These are phyloP conservation scores for Rhodofomes roseus DNA, from an alignment of 1,284 basidiomycete species.

Conservation along the genomic window DNA sequence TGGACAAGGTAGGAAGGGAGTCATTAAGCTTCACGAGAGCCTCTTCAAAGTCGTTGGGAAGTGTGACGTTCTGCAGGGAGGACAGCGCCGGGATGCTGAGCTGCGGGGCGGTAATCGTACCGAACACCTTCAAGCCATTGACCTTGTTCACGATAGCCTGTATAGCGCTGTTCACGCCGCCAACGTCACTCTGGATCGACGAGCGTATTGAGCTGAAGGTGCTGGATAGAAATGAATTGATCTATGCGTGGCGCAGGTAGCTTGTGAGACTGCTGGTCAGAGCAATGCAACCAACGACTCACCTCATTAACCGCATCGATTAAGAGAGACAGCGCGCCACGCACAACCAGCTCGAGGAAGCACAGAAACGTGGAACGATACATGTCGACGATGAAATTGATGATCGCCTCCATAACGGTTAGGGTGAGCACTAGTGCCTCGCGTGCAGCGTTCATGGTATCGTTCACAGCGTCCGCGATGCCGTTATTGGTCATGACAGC, in stretches of 20 bases:
- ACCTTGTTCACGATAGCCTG: conserved; percentile 59
- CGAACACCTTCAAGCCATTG: conserved; percentile 71
- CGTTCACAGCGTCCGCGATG: conserved; percentile 75
- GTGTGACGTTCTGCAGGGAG: conserved; percentile 72
- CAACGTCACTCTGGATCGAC: conserved; percentile 70
- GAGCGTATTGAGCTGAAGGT: conserved; percentile 59
- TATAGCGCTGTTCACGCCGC: conserved; percentile 67
- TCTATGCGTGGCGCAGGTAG: conserved; percentile 36
- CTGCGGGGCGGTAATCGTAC: conserved; percentile 62
- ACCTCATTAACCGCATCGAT: conserved; percentile 82
- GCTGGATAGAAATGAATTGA: conserved; percentile 64
- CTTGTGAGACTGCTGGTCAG: neutral
- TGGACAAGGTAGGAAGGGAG: conserved; percentile 76
- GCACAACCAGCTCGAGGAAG: conserved; percentile 86
- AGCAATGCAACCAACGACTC: conserved; percentile 23
- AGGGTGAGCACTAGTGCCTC: conserved; percentile 69
- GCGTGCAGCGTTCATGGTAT: conserved; percentile 73
- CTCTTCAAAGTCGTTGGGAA: conserved; percentile 79
- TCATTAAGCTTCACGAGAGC: conserved; percentile 73
- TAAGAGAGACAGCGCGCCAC: conserved; percentile 76
- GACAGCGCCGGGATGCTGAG: conserved; percentile 72
- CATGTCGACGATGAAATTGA: conserved; percentile 89
- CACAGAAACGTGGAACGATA: conserved; percentile 92
- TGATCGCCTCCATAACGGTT: conserved; percentile 80
- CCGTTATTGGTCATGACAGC: conserved; percentile 82